These are phyloP conservation scores for Scleroderma citrinum DNA, from an alignment of 768 basidiomycete genomes.

Conservation along the genomic window DNA sequence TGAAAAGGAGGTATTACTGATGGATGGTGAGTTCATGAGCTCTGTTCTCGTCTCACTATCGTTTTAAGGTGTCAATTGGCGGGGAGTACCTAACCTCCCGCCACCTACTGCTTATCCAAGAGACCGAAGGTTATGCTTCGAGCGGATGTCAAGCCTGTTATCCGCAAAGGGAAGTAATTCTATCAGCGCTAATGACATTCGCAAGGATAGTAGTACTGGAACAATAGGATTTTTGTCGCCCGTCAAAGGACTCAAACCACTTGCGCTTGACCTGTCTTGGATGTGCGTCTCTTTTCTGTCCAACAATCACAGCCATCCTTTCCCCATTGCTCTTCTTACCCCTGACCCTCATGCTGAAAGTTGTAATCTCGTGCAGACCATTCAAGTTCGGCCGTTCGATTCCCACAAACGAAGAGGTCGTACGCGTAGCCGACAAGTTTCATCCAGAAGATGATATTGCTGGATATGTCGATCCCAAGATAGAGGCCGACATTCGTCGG, in stretches of 20 bases:
- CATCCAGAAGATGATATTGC: constrained; percentile 8
- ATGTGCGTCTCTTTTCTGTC: neutral
- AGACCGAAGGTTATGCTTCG: neutral
- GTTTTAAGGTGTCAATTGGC: neutral
- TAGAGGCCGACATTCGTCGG: constrained; percentile 2
- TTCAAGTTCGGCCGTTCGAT: constrained; percentile 38
- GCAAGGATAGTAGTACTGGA: neutral
- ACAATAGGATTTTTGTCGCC: neutral
- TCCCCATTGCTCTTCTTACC: neutral
- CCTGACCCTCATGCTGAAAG: neutral
- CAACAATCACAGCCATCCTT: neutral
- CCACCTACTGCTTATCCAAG: neutral
- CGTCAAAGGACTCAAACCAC: neutral
- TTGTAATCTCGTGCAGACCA: constrained; percentile 29
- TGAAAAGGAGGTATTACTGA: constrained; percentile 42
- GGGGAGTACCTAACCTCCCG: neutral
- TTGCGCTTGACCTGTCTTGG: neutral
- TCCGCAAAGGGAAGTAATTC: neutral
- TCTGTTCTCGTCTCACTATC: neutral
- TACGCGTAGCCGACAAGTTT: constrained; percentile 12
- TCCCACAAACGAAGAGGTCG: constrained; percentile 29
- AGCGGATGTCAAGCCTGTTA: neutral
- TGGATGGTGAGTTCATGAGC: constrained; percentile 45
- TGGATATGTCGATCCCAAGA: constrained; percentile 12
- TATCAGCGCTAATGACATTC: too few relatives aligned